Conservation (phyloP, 2,329 filamentous ascomycete genomes). For the Coniella vitis region DNA sequence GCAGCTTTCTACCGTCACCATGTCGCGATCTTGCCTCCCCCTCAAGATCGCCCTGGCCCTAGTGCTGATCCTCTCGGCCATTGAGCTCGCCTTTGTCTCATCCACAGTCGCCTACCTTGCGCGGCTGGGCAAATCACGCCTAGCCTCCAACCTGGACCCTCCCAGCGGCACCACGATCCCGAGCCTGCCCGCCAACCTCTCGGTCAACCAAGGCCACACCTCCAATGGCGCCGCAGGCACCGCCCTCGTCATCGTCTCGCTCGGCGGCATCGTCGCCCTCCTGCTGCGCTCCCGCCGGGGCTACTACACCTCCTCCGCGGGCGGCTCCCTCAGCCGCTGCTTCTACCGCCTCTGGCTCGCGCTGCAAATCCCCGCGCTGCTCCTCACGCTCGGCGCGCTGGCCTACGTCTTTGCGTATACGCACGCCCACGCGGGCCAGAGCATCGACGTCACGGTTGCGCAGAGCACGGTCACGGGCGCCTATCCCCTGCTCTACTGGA, state of each 20-base stretch:
- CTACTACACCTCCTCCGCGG: slow-evolving; percentile 17
- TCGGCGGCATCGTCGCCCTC: slow-evolving; percentile 27
- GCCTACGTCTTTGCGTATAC: slow-evolving; percentile 30
- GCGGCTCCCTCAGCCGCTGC: slow-evolving; percentile 3
- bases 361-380: slow-evolving; percentile 26
- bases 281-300: slow-evolving; percentile 21
- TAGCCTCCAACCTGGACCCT: slow-evolving; percentile 20
- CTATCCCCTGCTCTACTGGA: slow-evolving; percentile 29
- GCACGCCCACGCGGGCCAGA: slow-evolving; percentile 23
- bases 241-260: slow-evolving; percentile 27
- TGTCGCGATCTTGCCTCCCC: slow-evolving; percentile 13
- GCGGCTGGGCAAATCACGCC: slow-evolving; percentile 23
- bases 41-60: slow-evolving; percentile 24
- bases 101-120: slow-evolving; percentile 33
- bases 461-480: slow-evolving; percentile 13
- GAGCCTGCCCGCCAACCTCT: slow-evolving; percentile 25
- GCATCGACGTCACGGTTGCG: slow-evolving; percentile 25
- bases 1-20: not conserved
- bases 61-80: slow-evolving; percentile 29
- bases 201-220: slow-evolving; percentile 35
- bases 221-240: slow-evolving; percentile 34
- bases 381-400: slow-evolving; percentile 30
- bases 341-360: slow-evolving; percentile 30
- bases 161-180: slow-evolving; percentile 21
- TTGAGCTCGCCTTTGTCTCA: slow-evolving; percentile 33